These are phyloP conservation scores for Xylaria scruposa DNA, from an alignment of 495 filamentous ascomycete species.

Conservation along the genomic window DNA sequence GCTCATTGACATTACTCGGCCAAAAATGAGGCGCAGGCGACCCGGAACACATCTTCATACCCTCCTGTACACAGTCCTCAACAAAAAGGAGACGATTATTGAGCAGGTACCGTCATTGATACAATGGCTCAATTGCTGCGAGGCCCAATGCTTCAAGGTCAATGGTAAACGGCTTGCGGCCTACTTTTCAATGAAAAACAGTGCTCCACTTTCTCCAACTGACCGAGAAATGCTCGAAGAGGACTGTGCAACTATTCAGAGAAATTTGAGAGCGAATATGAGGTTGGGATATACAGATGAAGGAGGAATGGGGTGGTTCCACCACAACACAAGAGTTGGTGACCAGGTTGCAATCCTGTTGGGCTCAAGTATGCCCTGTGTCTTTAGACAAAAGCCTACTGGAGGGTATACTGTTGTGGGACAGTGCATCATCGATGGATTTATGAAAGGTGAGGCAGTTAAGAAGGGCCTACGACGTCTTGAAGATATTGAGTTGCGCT, in stretches of 20 bases:
- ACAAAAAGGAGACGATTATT: slow-evolving; percentile 6
- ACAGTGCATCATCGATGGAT: slow-evolving; percentile 21
- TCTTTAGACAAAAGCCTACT: neutral
- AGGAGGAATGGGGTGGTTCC: slow-evolving; percentile 22
- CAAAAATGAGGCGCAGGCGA: slow-evolving; percentile 10
- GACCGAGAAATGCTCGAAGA: slow-evolving; percentile 17
- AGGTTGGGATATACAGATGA: slow-evolving; percentile 21
- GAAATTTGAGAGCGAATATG: slow-evolving; percentile 23
- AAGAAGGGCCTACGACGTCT: slow-evolving; percentile 10
- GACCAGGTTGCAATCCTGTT: slow-evolving; percentile 13
- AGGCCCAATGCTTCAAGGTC: slow-evolving; percentile 17
- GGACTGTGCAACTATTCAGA: slow-evolving; percentile 18
- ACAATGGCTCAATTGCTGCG: slow-evolving; percentile 26
- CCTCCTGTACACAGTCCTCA: slow-evolving; percentile 1
- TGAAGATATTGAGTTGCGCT: slow-evolving; percentile 20
- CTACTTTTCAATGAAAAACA: slow-evolving; percentile 20
- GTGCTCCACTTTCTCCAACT: neutral
- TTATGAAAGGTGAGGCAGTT: slow-evolving; percentile 25
- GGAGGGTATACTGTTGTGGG: slow-evolving; percentile 17
- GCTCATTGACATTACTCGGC: slow-evolving; percentile 22
- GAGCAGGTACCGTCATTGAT: slow-evolving; percentile 15
- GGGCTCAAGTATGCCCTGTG: slow-evolving; percentile 24
- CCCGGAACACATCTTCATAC: slow-evolving; percentile 17
- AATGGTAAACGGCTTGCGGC: slow-evolving; percentile 3
- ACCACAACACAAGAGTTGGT: slow-evolving; percentile 1